Percentiles rank a stretch among this genome's conserved stretches.
Conservation (phyloP, 2,329 filamentous ascomycete genomes). For the Didymella arachidicola region DNA sequence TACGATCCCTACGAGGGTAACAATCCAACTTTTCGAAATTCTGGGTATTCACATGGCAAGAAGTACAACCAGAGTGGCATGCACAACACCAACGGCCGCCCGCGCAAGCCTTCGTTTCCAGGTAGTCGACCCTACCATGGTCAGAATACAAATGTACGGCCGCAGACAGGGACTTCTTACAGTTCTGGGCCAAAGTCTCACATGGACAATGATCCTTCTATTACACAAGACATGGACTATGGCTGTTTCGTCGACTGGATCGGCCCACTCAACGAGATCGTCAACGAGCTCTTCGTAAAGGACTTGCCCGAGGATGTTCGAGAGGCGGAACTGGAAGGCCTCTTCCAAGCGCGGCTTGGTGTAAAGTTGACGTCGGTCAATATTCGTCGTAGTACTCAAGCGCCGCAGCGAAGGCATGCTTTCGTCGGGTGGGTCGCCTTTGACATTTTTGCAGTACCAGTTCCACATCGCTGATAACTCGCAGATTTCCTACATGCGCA, state of each 20-base stretch:
- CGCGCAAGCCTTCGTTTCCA: constrained; percentile 34
- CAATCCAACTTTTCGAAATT: constrained; percentile 32
- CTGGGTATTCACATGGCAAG: constrained; percentile 22
- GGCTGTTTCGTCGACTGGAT: constrained; percentile 44
- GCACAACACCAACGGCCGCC: constrained; percentile 22
- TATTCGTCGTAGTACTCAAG: neutral
- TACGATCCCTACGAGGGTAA: constrained; percentile 42
- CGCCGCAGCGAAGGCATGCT: constrained; percentile 25
- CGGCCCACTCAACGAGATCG: constrained; percentile 37
- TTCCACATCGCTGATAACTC: constrained; percentile 16
- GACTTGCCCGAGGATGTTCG: constrained; percentile 31
- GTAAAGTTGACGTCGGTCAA: constrained; percentile 17
- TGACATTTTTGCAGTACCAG: neutral
- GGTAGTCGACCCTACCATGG: constrained; percentile 22
- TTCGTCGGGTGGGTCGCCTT: constrained; percentile 29
- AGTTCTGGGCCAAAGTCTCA: constrained; percentile 16
- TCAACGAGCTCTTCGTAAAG: constrained; percentile 39
- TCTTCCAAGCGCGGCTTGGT: constrained; percentile 29
- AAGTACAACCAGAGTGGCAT: constrained; percentile 26
- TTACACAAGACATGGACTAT: constrained; percentile 28
- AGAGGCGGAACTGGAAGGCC: constrained; percentile 22
- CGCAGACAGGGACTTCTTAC: constrained; percentile 7
- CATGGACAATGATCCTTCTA: constrained; percentile 25
- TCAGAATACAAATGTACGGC: constrained; percentile 21
- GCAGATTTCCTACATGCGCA: constrained; percentile 25